Percentiles rank a stretch among this genome's conserved stretches.
Evolutionary conservation across 1,284 basidiomycete genomes (phyloP).

Genomic region (Microbotryomycetes sp.): DNA sequence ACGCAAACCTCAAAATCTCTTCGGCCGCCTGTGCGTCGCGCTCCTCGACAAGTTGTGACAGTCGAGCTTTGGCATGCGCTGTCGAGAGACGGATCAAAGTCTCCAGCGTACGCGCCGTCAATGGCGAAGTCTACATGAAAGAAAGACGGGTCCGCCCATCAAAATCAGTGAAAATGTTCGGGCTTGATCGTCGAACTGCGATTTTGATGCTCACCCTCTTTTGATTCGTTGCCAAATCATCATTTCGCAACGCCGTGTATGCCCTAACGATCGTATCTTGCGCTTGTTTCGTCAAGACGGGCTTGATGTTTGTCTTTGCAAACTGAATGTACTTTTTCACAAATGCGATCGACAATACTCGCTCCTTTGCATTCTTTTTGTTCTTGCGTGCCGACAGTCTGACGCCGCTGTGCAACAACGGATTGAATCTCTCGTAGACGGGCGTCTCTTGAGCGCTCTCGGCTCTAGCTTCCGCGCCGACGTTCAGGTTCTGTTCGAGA

Average conservation of each 20-base stretch:
- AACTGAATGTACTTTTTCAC: conserved; percentile 99
- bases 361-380: conserved; percentile 53
- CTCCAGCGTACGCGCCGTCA: conserved; percentile 97
- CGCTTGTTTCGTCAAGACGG: conserved; percentile 82
- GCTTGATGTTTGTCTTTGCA: conserved; percentile 79
- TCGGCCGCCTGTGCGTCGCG: conserved; percentile 85
- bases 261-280: conserved; percentile 91
- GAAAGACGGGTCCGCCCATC: no score
- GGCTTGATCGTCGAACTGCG: no score
- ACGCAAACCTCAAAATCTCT: conserved; percentile 89
- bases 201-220: conserved; percentile 76
- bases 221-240: conserved; percentile 80
- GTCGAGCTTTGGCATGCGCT: conserved; percentile 91
- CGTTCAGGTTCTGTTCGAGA: conserved; percentile 74
- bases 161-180: no score
- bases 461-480: conserved; percentile 60
- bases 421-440: conserved; percentile 94
- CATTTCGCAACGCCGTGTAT: conserved; percentile 86
- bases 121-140: conserved; percentile 69
- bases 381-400: conserved; percentile 49
- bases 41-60: conserved; percentile 77
- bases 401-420: conserved; percentile 82
- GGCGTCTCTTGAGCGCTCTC: conserved; percentile 58
- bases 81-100: conserved; percentile 97
- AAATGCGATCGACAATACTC: conserved; percentile 80